Conservation (phyloP, 2,329 filamentous ascomycete species). For the Karstenula rhodostoma region DNA sequence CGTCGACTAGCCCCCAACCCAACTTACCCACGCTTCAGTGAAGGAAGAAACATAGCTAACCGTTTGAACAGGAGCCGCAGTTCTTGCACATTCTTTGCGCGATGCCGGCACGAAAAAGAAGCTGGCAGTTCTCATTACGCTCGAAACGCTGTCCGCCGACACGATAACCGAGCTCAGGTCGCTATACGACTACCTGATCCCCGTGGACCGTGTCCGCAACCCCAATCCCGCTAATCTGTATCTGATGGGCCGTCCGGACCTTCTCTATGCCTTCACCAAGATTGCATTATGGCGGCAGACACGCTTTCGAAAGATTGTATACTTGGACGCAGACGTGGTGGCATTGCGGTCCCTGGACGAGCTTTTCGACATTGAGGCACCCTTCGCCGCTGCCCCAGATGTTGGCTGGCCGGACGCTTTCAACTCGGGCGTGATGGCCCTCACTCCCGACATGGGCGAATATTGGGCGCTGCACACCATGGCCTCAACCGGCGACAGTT, state of each 20-base stretch:
- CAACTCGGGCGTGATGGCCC: slow-evolving; percentile 96
- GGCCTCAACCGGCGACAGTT: slow-evolving; percentile 87
- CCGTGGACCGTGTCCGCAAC: slow-evolving; percentile 82
- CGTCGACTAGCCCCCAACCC: not conserved
- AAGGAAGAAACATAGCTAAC: slow-evolving; percentile 18
- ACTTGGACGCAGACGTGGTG: slow-evolving; percentile 94
- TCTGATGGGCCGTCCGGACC: slow-evolving; percentile 89
- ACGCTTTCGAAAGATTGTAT: slow-evolving; percentile 91
- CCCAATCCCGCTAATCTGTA: slow-evolving; percentile 80
- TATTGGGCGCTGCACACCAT: slow-evolving; percentile 86
- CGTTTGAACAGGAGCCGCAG: slow-evolving; percentile 74
- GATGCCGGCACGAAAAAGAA: slow-evolving; percentile 89
- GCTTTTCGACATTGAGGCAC: slow-evolving; percentile 73
- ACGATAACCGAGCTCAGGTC: slow-evolving; percentile 82
- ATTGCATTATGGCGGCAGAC: slow-evolving; percentile 91
- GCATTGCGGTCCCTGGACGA: slow-evolving; percentile 90
- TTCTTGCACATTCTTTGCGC: slow-evolving; percentile 91
- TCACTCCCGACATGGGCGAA: slow-evolving; percentile 85
- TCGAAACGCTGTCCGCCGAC: slow-evolving; percentile 77
- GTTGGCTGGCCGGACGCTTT: slow-evolving; percentile 98
- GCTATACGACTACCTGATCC: slow-evolving; percentile 88
- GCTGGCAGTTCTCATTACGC: slow-evolving; percentile 83
- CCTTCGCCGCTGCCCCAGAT: slow-evolving; percentile 82
- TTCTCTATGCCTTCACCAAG: slow-evolving; percentile 95
- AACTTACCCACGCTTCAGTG: not conserved